phyloP scores from a whole-genome alignment of 176 grass and related monocot genomes.

The Neostapfia colusana region DNA sequence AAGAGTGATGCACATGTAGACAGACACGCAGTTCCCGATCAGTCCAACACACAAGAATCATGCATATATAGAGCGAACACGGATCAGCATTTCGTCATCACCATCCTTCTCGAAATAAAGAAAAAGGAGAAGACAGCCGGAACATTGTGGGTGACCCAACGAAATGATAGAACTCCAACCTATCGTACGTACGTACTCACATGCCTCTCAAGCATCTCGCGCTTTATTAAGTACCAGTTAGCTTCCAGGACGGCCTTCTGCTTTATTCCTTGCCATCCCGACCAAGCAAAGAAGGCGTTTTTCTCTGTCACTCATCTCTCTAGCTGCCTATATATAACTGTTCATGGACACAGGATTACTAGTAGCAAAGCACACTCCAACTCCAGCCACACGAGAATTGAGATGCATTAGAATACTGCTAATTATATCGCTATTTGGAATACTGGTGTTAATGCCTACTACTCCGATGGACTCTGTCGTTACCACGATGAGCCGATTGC shows the following conservation, averaged over 20 bases:
- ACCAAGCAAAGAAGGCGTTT: constrained; percentile 40
- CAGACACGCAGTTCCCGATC: background rate
- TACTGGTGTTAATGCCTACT: background rate
- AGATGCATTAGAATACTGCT: background rate
- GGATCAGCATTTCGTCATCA: background rate
- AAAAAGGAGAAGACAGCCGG: background rate
- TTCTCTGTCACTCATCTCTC: background rate
- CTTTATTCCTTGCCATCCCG: constrained; percentile 22
- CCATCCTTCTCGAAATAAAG: background rate
- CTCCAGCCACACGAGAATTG: background rate
- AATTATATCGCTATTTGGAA: no score
- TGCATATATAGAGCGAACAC: no score
- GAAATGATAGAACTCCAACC: background rate
- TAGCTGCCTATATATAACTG: background rate
- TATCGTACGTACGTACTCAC: no score
- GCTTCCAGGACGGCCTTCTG: background rate
- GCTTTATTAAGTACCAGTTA: background rate
- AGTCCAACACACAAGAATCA: background rate
- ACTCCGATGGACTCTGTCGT: constrained; percentile 16
- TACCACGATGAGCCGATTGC: background rate
- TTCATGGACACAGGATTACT: background rate
- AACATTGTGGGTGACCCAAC: background rate
- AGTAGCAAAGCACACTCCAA: constrained; percentile 5
- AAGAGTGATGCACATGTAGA: background rate
- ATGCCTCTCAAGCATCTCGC: no score